Percentiles rank a stretch among this genome's conserved stretches.
These are phyloP conservation scores for Melaleuca alternifolia DNA, from an alignment of 345 rosid species.

Conservation along the genomic window DNA sequence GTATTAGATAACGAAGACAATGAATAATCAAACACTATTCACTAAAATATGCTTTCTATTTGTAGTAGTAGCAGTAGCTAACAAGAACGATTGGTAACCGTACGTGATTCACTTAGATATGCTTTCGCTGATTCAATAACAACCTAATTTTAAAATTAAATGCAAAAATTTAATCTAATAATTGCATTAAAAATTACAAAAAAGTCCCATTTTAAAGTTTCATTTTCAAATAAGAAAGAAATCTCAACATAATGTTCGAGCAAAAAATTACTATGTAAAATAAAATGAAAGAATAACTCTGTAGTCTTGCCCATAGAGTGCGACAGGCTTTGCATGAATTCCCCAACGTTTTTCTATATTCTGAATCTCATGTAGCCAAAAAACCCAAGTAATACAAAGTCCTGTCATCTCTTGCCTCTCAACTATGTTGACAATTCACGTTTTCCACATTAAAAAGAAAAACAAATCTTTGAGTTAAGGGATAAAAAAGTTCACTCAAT, in stretches of 20 bases:
- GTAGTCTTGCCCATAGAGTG: background rate
- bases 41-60: background rate
- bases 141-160: no score
- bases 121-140: background rate
- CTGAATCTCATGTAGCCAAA: no score
- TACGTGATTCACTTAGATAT: background rate
- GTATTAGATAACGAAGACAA: background rate
- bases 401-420: no score
- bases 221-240: background rate
- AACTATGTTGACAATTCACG: no score
- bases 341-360: background rate
- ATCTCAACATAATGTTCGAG: background rate
- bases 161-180: background rate
- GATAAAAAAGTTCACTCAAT: background rate
- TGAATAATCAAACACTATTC: background rate
- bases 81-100: background rate
- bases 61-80: background rate
- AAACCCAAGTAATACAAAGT: background rate
- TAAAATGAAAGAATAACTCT: background rate
- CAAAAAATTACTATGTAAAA: background rate
- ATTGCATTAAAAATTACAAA: no score
- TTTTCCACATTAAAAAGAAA: background rate
- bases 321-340: background rate
- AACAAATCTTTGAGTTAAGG: background rate
- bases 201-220: background rate